Base-by-base conservation (phyloP, 768 basidiomycete species). In the Tulasnella sp. region DNA sequence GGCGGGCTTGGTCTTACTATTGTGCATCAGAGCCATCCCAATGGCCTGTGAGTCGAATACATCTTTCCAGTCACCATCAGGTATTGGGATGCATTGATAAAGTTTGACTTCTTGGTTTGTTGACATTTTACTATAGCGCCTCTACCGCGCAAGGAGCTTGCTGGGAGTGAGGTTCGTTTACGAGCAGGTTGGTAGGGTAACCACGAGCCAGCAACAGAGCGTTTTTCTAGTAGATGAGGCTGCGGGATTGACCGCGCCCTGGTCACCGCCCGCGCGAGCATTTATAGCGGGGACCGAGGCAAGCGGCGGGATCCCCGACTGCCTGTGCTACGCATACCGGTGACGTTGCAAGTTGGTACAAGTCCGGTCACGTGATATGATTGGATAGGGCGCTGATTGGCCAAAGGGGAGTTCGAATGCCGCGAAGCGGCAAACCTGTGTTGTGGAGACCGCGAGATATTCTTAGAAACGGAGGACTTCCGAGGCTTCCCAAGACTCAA, bases 11-110 rank as follows among this genome's bases (percentile, higher is more conserved):
- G 71, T 15, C 74, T 39, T 5, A 75, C 74, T 20, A 48, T 75
- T 75, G 20, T 75, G 42, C 40, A 75, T 57, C 29, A 75, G 39
- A 9, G 57, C 42, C 75, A 76, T 76, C 16, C 61, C 46, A 46
- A 76, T 57, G 2, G 75, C 75, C 46, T 76, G 75, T 0, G 6
- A 57, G 16, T 69, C 75, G 7, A 35, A 76, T 2, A 67, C n/a
- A n/a, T 76, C 57, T 16, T 61, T 76, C 46, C 35, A 35, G n/a
- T 51, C 40, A 40, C 75, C 75, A n/a, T 42, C 39, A 20, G 75
- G 75, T 20, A 76, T 67, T 11, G 29, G 20, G 20, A 76, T 15
- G 29, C 75, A 76, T 2, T 76, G 46, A 18, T 61, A 76, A 16
- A 76, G 35, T 6, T 76, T 67, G 26, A 67, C 5, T 13, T 67